Evolutionary conservation across 139 green algal genomes (phyloP).

Genomic region (Volvox africanus): DNA sequence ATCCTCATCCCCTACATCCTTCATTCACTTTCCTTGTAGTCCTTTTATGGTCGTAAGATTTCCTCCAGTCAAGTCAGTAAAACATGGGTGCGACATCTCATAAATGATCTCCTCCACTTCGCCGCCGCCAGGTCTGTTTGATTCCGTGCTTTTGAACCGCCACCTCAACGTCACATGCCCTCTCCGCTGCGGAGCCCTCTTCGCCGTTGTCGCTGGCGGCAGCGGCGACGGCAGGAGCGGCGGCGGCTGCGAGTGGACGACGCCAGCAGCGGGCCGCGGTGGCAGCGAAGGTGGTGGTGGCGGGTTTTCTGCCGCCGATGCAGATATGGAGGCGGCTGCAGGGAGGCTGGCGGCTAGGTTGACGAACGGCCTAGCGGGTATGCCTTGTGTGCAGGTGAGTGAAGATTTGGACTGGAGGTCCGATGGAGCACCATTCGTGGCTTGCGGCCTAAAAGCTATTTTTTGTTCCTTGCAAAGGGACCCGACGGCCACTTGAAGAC

Average conservation of each 20-base stretch:
- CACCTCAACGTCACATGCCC: conserved; percentile 30
- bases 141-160: conserved; percentile 11
- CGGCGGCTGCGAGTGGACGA: not conserved
- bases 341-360: not conserved
- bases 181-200: conserved; percentile 19
- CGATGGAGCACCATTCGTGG: too few species aligned
- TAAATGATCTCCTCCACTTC: not conserved
- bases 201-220: conserved; percentile 3
- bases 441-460: too few species aligned
- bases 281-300: not conserved
- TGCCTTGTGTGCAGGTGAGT: conserved; percentile 23
- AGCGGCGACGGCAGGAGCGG: not conserved
- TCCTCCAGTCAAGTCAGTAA: too few species aligned
- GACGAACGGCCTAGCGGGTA: conserved; percentile 5
- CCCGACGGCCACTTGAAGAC: too few species aligned
- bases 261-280: not conserved
- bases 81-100: too few species aligned
- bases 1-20: too few species aligned
- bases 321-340: not conserved
- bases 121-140: conserved; percentile 17
- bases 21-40: too few species aligned
- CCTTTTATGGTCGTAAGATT: too few species aligned
- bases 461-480: too few species aligned
- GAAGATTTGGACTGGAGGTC: not conserved
- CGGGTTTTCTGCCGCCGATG: not conserved